These are phyloP conservation scores for Conticribra guillardii DNA, from an alignment of 108 stramenopile genomes.

Conservation along the genomic window DNA sequence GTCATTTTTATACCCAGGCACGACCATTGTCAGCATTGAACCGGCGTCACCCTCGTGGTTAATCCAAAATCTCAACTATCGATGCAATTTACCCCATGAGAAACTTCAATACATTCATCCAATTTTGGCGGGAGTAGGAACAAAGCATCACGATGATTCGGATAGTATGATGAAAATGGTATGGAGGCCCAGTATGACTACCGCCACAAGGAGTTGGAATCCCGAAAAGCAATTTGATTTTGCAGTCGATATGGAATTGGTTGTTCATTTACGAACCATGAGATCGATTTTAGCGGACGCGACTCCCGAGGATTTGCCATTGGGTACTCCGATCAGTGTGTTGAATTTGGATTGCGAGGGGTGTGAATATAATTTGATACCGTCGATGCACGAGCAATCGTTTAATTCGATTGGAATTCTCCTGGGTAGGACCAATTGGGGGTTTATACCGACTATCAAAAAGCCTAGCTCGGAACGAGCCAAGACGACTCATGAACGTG, in stretches of 20 bases:
- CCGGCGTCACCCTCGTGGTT: constrained; percentile 82
- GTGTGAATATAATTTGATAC: constrained; percentile 84
- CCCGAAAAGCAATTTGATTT: constrained; percentile 51
- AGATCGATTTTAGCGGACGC: constrained; percentile 73
- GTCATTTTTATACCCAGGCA: constrained; percentile 63
- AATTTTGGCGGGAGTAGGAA: constrained; percentile 73
- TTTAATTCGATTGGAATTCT: constrained; percentile 72
- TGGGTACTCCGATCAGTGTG: constrained; percentile 66
- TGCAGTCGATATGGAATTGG: constrained; percentile 59
- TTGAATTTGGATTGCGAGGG: constrained; percentile 82
- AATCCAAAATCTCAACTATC: constrained; percentile 72
- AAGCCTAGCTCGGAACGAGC: constrained; percentile 65
- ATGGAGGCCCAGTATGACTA: constrained; percentile 72
- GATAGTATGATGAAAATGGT: constrained; percentile 75
- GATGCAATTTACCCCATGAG: constrained; percentile 69
- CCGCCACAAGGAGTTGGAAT: constrained; percentile 73
- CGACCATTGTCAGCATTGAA: constrained; percentile 74
- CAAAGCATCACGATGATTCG: constrained; percentile 66
- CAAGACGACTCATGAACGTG: constrained; percentile 63
- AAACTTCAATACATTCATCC: constrained; percentile 54
- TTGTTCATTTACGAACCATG: constrained; percentile 66
- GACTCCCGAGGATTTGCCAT: constrained; percentile 50
- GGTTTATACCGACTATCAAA: constrained; percentile 70
- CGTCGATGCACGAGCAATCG: constrained; percentile 62
- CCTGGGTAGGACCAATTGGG: constrained; percentile 79